phyloP scores from a whole-genome alignment of 129 eudicot species.

The Escallonia herrerae region DNA sequence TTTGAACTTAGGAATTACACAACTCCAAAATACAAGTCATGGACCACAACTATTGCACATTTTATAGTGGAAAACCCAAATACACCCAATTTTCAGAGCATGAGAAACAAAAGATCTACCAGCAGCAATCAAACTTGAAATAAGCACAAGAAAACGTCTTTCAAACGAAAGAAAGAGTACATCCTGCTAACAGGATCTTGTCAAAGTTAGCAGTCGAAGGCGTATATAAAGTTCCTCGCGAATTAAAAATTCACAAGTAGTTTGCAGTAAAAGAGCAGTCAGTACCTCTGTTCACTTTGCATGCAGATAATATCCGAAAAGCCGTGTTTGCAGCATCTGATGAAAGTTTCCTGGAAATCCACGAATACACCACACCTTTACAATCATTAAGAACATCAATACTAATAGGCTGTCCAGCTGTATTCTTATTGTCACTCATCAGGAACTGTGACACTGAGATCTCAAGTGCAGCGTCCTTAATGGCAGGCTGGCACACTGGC shows the following conservation, averaged over 20 bases:
- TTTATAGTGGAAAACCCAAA: too few species aligned
- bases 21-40: too few species aligned
- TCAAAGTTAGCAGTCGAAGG: too few species aligned
- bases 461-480: conserved; percentile 81
- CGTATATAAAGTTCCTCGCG: too few species aligned
- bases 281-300: conserved; percentile 90
- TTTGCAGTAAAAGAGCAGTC: neutral
- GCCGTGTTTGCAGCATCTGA: conserved; percentile 62
- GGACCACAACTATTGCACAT: too few species aligned
- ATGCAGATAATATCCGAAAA: conserved; percentile 66
- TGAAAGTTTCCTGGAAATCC: conserved; percentile 79
- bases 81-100: too few species aligned
- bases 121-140: neutral
- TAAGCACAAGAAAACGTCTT: neutral
- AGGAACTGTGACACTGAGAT: conserved; percentile 33
- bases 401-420: conserved; percentile 30
- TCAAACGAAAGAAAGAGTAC: too few species aligned
- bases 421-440: conserved; percentile 27
- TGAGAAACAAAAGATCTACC: too few species aligned
- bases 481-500: conserved; percentile 73
- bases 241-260: neutral
- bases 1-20: too few species aligned
- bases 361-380: conserved; percentile 69
- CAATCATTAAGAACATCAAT: conserved; percentile 65
- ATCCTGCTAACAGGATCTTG: too few species aligned